phyloP scores from a whole-genome alignment of 179 eudicot genomes.

The Drosera spatulata region DNA sequence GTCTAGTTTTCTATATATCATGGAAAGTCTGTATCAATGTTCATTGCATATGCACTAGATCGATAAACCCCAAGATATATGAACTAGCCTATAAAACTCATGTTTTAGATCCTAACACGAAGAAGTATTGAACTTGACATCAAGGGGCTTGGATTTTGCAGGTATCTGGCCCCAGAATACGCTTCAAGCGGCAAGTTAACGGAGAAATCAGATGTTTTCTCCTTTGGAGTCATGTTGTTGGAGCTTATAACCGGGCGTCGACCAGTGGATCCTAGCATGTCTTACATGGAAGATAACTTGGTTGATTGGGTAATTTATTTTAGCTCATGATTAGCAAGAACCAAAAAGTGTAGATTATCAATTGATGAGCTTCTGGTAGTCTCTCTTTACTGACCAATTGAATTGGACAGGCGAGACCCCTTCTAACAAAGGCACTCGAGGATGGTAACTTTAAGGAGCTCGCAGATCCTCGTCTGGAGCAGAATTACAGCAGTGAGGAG shows the following conservation, averaged over 20 bases:
- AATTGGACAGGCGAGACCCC: conserved; percentile 38
- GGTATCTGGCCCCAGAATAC: conserved; percentile 95
- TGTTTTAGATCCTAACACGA: no score
- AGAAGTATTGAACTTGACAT: no score
- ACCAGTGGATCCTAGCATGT: conserved; percentile 52
- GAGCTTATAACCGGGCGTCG: conserved; percentile 89
- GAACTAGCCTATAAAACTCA: no score
- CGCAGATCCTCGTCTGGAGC: conserved; percentile 27
- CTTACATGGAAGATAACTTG: conserved; percentile 64
- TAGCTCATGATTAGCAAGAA: background rate
- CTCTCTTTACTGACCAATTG: no score
- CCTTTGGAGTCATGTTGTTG: conserved; percentile 89
- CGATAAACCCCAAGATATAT: no score
- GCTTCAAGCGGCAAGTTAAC: conserved; percentile 95
- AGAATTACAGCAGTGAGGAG: conserved; percentile 28
- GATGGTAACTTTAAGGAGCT: conserved; percentile 38
- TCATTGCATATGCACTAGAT: no score
- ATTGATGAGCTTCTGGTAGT: no score
- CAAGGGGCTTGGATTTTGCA: conserved; percentile 6
- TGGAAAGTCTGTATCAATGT: no score
- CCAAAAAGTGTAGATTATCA: no score
- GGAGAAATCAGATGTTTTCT: conserved; percentile 94
- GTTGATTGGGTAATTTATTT: conserved; percentile 70
- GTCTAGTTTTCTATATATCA: no score
- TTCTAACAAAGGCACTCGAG: conserved; percentile 37